Conservation (phyloP, 73 alveolate species). For the Loxodes magnus region DNA sequence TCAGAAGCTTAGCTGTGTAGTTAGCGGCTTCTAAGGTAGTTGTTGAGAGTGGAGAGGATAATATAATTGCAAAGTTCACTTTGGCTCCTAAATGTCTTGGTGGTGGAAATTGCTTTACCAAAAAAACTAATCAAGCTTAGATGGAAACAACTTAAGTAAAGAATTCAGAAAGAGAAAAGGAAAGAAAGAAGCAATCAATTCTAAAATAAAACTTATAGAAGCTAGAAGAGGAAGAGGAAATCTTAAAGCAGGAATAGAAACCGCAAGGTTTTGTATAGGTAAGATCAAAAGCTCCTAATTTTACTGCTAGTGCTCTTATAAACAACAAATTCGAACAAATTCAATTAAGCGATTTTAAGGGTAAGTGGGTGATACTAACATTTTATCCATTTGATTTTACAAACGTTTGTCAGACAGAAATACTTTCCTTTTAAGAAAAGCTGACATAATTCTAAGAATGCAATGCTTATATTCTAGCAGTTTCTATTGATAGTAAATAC, state of each 20-base stretch:
- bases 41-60: too few species aligned
- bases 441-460: constrained; percentile 77
- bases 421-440: constrained; percentile 65
- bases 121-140: too few species aligned
- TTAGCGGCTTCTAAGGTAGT: too few species aligned
- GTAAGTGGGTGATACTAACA: constrained; percentile 93
- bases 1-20: too few species aligned
- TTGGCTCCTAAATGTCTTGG: too few species aligned
- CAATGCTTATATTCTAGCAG: constrained; percentile 77
- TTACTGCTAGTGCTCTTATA: constrained; percentile 67
- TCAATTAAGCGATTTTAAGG: constrained; percentile 79
- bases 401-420: constrained; percentile 99
- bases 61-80: too few species aligned
- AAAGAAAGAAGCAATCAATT: too few species aligned
- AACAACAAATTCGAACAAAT: constrained; percentile 65
- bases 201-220: too few species aligned
- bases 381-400: constrained; percentile 99
- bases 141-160: too few species aligned
- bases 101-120: too few species aligned
- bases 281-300: constrained; percentile 72
- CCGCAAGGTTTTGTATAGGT: too few species aligned
- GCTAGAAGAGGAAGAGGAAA: neutral
- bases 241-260: constrained; percentile 29
- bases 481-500: constrained; percentile 88
- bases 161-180: too few species aligned